Evolutionary conservation across 306 rosid genomes (phyloP).

Genomic region (Aeschynomene evenia): DNA sequence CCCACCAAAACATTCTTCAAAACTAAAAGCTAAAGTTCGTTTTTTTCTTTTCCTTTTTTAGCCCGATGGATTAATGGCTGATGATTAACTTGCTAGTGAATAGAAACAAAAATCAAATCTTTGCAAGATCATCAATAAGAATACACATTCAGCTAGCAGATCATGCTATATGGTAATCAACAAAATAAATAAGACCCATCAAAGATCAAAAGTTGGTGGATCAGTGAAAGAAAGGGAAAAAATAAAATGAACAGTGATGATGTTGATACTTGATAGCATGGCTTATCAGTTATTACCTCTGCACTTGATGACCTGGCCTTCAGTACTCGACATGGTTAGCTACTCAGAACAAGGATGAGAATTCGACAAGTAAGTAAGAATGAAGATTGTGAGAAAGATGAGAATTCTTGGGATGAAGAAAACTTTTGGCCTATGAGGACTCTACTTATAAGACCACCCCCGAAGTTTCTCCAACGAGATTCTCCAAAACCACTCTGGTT

Average conservation of each 20-base stretch:
- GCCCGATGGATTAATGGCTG: neutral
- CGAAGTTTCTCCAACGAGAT: neutral
- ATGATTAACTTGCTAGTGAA: neutral
- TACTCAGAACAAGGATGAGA: neutral
- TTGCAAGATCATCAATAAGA: neutral
- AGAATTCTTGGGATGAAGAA: neutral
- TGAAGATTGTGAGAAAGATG: neutral
- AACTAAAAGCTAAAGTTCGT: neutral
- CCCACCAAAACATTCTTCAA: neutral
- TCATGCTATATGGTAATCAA: neutral
- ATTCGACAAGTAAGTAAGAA: neutral
- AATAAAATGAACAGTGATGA: neutral
- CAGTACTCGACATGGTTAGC: conserved; percentile 51
- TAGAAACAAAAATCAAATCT: neutral
- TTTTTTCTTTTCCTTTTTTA: neutral
- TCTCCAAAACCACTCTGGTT: neutral
- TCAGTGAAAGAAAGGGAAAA: neutral
- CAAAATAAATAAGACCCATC: neutral
- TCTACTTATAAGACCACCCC: neutral
- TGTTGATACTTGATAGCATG: neutral
- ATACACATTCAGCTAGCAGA: neutral
- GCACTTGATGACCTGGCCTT: conserved; percentile 69
- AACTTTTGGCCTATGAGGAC: neutral
- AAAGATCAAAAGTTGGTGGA: neutral
- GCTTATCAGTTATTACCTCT: conserved; percentile 58